phyloP scores from a whole-genome alignment of 1,284 basidiomycete genomes.

The Pseudozyma pruni region DNA sequence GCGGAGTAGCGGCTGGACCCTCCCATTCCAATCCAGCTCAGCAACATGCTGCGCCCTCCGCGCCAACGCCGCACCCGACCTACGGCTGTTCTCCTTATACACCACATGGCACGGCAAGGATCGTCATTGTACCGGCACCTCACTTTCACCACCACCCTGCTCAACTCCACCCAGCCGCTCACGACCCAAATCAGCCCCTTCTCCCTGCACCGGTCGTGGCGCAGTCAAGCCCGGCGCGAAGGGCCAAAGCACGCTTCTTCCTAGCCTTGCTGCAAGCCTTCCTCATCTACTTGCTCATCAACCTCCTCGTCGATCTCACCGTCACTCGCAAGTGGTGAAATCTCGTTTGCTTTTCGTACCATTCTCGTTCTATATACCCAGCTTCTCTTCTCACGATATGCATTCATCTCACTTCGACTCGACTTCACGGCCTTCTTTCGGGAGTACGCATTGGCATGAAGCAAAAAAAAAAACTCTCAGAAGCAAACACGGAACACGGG shows the following conservation, averaged over 20 bases:
- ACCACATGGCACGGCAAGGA: conserved; percentile 30
- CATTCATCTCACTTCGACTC: too few species aligned
- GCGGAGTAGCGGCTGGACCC: conserved; percentile 21
- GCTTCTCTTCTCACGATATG: neutral
- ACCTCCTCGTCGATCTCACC: conserved; percentile 31
- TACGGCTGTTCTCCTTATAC: conserved; percentile 45
- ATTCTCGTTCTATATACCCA: conserved; percentile 8
- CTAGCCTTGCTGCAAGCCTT: conserved; percentile 31
- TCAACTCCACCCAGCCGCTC: neutral
- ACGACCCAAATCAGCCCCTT: conserved; percentile 8
- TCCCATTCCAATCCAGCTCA: conserved; percentile 6
- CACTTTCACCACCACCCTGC: conserved; percentile 13
- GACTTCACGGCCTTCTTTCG: too few species aligned
- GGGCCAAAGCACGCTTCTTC: conserved; percentile 35
- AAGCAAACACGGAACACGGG: too few species aligned
- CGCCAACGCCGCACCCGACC: conserved; percentile 5
- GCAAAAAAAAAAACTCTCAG: too few species aligned
- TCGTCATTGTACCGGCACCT: conserved; percentile 40
- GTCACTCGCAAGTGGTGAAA: conserved; percentile 35
- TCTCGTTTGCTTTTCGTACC: neutral
- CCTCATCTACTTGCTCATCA: conserved; percentile 46
- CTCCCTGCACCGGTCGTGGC: conserved; percentile 18
- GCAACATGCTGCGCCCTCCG: too few species aligned
- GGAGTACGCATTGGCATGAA: too few species aligned
- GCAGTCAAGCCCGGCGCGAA: conserved; percentile 8